A percentile compares a stretch with the other conserved stretches of the same genome.
These are phyloP conservation scores for Trichomonas vaginalis DNA, from an alignment of 208 protist species.

Conservation along the genomic window DNA sequence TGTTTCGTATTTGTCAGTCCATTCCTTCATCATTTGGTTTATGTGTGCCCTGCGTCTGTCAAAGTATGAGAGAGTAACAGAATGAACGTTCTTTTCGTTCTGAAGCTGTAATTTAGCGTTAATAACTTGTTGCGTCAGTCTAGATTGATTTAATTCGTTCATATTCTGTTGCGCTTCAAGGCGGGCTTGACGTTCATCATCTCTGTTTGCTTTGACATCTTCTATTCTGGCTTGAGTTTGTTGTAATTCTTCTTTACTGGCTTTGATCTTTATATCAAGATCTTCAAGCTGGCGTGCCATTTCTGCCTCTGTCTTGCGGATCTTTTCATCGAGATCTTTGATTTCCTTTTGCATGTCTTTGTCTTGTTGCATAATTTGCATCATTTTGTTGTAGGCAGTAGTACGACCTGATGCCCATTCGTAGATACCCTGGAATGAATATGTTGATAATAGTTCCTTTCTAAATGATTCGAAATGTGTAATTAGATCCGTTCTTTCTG, in stretches of 20 bases:
- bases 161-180: background rate
- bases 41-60: background rate
- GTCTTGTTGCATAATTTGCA: slow-evolving; percentile 9
- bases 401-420: background rate
- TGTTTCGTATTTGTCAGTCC: background rate
- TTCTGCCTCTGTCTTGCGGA: background rate
- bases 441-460: background rate
- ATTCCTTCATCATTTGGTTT: background rate
- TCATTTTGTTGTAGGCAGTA: background rate
- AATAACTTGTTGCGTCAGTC: background rate
- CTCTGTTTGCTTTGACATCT: background rate
- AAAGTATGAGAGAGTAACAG: background rate
- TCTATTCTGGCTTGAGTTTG: background rate
- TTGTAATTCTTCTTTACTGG: background rate
- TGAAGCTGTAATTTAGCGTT: background rate
- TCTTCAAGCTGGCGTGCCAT: background rate
- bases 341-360: slow-evolving; percentile 12
- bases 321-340: background rate
- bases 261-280: background rate
- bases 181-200: background rate
- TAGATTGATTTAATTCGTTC: background rate
- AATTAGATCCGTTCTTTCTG: slow-evolving; percentile 23
- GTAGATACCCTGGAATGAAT: background rate
- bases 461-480: background rate
- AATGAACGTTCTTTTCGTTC: background rate